phyloP scores from a whole-genome alignment of 495 filamentous ascomycete species.

The Annulohypoxylon nitens region DNA sequence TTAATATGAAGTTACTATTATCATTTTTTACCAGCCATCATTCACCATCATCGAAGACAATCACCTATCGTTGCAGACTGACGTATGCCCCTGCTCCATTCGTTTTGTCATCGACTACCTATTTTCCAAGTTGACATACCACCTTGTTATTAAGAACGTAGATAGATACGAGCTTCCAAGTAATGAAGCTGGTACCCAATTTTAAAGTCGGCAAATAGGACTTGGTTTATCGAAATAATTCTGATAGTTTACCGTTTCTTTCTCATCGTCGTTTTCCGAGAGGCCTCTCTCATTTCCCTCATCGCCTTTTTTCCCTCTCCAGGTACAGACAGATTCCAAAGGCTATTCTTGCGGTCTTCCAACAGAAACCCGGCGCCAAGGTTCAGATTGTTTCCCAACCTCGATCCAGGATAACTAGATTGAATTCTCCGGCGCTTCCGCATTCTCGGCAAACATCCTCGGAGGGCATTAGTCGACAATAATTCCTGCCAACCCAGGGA shows the following conservation, averaged over 20 bases:
- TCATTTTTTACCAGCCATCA: slow-evolving; percentile 30
- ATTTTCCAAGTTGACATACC: slow-evolving; percentile 23
- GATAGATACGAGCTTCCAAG: slow-evolving; percentile 23
- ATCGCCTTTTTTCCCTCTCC: not conserved
- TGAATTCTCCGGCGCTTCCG: slow-evolving; percentile 42
- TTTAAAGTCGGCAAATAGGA: not conserved
- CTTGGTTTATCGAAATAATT: slow-evolving; percentile 1
- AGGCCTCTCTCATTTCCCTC: slow-evolving; percentile 9
- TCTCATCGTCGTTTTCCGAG: slow-evolving; percentile 6
- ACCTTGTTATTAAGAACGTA: slow-evolving; percentile 25
- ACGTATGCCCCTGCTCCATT: slow-evolving; percentile 45
- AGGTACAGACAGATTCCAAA: not conserved
- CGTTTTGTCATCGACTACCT: slow-evolving; percentile 35
- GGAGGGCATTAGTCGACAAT: slow-evolving; percentile 4
- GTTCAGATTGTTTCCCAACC: slow-evolving; percentile 8
- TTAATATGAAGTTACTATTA: slow-evolving; percentile 44
- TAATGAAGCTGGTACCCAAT: not conserved
- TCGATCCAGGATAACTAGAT: slow-evolving; percentile 32
- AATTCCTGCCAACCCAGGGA: slow-evolving; percentile 16
- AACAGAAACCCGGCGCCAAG: slow-evolving; percentile 23
- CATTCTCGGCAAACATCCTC: slow-evolving; percentile 22
- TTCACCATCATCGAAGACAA: slow-evolving; percentile 21
- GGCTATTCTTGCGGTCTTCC: not conserved
- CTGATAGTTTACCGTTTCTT: not conserved
- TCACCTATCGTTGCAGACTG: slow-evolving; percentile 28